A percentile compares a stretch with the other conserved stretches of the same genome.
Conservation (phyloP, 306 rosid species). For the Carpinus fangiana region DNA sequence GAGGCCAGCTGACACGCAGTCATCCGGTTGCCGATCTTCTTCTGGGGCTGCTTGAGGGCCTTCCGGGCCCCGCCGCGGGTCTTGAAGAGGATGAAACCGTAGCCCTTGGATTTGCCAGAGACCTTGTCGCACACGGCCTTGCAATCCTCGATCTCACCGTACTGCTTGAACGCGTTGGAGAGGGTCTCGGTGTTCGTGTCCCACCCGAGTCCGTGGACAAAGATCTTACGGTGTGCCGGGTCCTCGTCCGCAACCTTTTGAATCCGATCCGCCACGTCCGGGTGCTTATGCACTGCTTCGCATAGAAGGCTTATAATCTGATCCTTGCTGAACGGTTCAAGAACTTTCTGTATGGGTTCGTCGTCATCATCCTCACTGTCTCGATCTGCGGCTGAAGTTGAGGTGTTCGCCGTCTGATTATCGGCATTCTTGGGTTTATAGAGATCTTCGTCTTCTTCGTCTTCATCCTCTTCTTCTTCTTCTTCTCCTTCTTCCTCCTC, state of each 20-base stretch:
- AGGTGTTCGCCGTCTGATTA: conserved; percentile 15
- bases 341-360: conserved; percentile 60
- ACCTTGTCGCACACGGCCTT: conserved; percentile 87
- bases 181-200: conserved; percentile 79
- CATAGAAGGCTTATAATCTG: conserved; percentile 51
- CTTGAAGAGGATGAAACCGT: conserved; percentile 82
- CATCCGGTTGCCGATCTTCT: conserved; percentile 86
- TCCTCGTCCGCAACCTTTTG: conserved; percentile 72
- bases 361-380: conserved; percentile 49
- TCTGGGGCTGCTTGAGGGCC: conserved; percentile 85
- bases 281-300: conserved; percentile 69
- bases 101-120: conserved; percentile 94
- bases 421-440: neutral
- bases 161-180: conserved; percentile 53
- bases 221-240: conserved; percentile 75
- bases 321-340: conserved; percentile 78
- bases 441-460: neutral
- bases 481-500: no score
- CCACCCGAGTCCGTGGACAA: conserved; percentile 93
- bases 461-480: conserved; percentile 32
- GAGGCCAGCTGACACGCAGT: conserved; percentile 93
- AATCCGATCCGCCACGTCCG: conserved; percentile 69
- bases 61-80: conserved; percentile 71
- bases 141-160: conserved; percentile 88
- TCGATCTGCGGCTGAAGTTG: conserved; percentile 12